Percentiles rank a stretch among this genome's conserved stretches.
Evolutionary conservation across 2,329 filamentous ascomycete genomes (phyloP).

Genomic region (Capronia epimyces): DNA sequence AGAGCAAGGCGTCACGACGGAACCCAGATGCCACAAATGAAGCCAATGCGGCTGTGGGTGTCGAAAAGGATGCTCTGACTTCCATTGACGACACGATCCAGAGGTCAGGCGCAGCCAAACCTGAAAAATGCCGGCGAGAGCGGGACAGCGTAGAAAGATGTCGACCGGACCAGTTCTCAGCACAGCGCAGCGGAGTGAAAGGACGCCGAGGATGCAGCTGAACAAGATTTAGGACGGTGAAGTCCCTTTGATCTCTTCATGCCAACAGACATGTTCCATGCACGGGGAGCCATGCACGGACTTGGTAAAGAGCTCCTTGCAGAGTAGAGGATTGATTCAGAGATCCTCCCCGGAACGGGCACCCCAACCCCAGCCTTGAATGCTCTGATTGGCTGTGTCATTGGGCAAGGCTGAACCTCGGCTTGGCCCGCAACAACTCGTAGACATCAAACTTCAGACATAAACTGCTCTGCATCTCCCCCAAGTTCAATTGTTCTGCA

Average conservation of each 20-base stretch:
- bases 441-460: not conserved
- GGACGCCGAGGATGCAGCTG: slow-evolving; percentile 50
- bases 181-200: slow-evolving; percentile 59
- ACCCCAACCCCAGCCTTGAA: not conserved
- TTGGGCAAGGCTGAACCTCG: not conserved
- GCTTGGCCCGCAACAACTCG: not conserved
- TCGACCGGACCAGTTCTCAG: slow-evolving; percentile 49
- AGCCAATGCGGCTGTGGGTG: slow-evolving; percentile 50
- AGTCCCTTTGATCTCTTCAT: slow-evolving; percentile 4
- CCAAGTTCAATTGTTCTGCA: too few species aligned
- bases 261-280: too few species aligned
- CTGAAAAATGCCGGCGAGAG: slow-evolving; percentile 55
- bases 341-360: not conserved
- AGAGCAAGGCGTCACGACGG: slow-evolving; percentile 52
- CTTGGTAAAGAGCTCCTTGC: too few species aligned
- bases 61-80: slow-evolving; percentile 58
- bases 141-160: slow-evolving; percentile 55
- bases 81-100: slow-evolving; percentile 58
- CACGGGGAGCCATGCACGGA: too few species aligned
- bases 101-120: slow-evolving; percentile 60
- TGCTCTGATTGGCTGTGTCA: not conserved
- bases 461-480: too few species aligned
- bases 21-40: slow-evolving; percentile 57
- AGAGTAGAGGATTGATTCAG: not conserved
- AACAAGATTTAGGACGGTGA: slow-evolving; percentile 47